A percentile compares a stretch with the other conserved stretches of the same genome.
Evolutionary conservation across 148 eudicot species (phyloP).

Genomic region (Chenopodium formosanum): DNA sequence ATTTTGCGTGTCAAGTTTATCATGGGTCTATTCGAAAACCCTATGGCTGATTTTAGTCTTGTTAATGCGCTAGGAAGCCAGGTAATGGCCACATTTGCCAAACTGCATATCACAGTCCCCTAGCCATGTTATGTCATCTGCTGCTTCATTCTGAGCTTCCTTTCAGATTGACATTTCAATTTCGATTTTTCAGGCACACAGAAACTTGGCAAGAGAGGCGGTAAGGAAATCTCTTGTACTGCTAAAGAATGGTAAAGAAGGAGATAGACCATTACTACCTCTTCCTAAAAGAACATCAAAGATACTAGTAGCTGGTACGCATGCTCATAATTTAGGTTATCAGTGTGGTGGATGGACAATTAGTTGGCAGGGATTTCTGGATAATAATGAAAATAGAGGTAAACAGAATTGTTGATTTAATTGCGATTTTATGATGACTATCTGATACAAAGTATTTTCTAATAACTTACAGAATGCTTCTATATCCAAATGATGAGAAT

Average conservation of each 20-base stretch:
- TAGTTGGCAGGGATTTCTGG: conserved; percentile 33
- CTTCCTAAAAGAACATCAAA: conserved; percentile 27
- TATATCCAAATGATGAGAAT: not conserved
- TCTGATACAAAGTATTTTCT: no score
- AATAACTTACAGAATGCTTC: no score
- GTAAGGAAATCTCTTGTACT: conserved; percentile 38
- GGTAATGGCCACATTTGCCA: conserved; percentile 15
- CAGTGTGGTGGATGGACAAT: conserved; percentile 42
- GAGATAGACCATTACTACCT: conserved; percentile 28
- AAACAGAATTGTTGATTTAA: not conserved
- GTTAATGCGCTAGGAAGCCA: conserved; percentile 33
- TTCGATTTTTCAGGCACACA: conserved; percentile 28
- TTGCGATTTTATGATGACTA: no score
- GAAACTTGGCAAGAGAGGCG: conserved; percentile 36
- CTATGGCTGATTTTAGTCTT: conserved; percentile 27
- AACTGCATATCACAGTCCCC: not conserved
- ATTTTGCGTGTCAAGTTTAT: conserved; percentile 36
- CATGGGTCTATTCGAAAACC: conserved; percentile 39
- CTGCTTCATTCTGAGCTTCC: not conserved
- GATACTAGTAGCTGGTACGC: conserved; percentile 38
- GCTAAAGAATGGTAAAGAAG: conserved; percentile 39
- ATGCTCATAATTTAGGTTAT: conserved; percentile 39
- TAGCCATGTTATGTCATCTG: not conserved
- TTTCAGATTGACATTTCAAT: not conserved
- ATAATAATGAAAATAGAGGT: conserved; percentile 30